Percentiles rank a stretch among this genome's conserved stretches.
Conservation (phyloP, 805 yeast genomes). For the Kodamaea neixiangensis region DNA sequence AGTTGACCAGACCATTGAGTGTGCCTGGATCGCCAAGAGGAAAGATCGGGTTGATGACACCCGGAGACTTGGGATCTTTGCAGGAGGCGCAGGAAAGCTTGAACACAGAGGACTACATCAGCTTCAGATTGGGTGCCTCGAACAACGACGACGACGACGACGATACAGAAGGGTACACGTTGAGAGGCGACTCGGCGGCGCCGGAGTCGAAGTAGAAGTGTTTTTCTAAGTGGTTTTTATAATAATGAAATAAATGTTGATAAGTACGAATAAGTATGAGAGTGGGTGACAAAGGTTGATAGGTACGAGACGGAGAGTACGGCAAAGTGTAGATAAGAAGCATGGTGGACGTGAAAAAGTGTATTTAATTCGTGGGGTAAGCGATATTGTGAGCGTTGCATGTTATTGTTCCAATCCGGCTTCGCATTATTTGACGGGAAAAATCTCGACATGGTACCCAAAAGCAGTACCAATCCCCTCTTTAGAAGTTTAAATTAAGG, state of each 20-base stretch:
- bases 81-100: conserved; percentile 81
- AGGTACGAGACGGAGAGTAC: background rate
- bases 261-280: background rate
- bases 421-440: background rate
- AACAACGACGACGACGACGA: conserved; percentile 42
- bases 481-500: background rate
- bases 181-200: conserved; percentile 51
- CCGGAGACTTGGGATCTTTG: conserved; percentile 95
- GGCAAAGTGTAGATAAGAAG: background rate
- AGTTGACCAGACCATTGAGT: conserved; percentile 86
- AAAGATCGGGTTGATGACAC: conserved; percentile 80
- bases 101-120: conserved; percentile 74
- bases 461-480: background rate
- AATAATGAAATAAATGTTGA: background rate
- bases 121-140: conserved; percentile 49
- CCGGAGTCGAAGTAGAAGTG: conserved; percentile 20
- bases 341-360: background rate
- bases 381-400: background rate
- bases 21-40: conserved; percentile 97
- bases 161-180: conserved; percentile 41
- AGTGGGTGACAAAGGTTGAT: background rate
- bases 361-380: background rate
- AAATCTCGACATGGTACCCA: background rate
- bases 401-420: background rate
- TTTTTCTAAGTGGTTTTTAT: background rate